Evolutionary conservation across 495 filamentous ascomycete genomes (phyloP), one percentile per base, ranked within the genome.

Genomic region (Talaromyces stipitatus): DNA sequence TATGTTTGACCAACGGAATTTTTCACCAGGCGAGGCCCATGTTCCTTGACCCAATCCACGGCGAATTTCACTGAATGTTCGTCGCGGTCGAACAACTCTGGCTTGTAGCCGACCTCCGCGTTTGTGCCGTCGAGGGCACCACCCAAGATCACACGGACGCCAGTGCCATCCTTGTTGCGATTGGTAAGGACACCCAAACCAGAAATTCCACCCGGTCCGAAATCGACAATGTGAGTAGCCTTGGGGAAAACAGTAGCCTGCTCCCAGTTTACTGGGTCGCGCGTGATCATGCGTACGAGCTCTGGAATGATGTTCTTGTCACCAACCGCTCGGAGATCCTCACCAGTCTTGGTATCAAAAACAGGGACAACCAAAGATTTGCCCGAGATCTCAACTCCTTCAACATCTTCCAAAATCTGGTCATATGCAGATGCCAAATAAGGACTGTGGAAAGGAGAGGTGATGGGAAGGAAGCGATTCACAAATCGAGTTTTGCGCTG

Each of bases 41-140:
- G 87, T 67, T 97, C 91, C 69, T 94, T 92, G 43, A 97, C 91
- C 94, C 94, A 99, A 69, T 99, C 90, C n/a, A 90, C 84, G 26
- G 95, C 94, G 69, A 87, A 97, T 69, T 91, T 95, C 60, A 99
- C 89, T 2, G 94, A 90, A 61, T 95, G 85, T 60, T 92, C 87
- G 64, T 97, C 95, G 46, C 95, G 86, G 66, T 99, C 92, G 32
- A 65, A 65, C 1, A 65, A 16, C 36, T 62, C 62, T 3, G 56
- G 32, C 26, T 59, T 60, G 58, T 57, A 59, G 22, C 60, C 58
- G 4, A 61, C 28, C 33, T 64, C 57, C 5, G 55, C 43, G 48
- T 59, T 56, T 4, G 60, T 50, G 16, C 60, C 60, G 33, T 62
- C 54, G 28, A 62, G 53, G 0, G 54, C 48, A 24, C 57, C 54